phyloP scores from a whole-genome alignment of 306 rosid genomes.

The Erythrophleum fordii region DNA sequence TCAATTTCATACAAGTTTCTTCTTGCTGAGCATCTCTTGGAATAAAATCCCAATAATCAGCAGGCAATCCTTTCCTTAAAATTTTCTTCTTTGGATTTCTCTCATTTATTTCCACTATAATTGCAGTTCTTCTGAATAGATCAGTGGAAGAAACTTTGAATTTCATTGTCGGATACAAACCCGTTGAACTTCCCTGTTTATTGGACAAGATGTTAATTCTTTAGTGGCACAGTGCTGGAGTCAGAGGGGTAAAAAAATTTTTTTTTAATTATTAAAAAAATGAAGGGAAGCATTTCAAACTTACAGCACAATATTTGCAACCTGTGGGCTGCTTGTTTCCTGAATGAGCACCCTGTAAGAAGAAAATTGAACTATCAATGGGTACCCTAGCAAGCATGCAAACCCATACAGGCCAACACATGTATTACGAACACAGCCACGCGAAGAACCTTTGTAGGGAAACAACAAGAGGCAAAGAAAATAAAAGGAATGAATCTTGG shows the following conservation, averaged over 20 bases:
- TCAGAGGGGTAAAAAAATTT: conserved; percentile 10
- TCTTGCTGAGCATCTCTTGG: conserved; percentile 71
- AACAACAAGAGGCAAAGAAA: not conserved
- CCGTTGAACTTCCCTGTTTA: conserved; percentile 61
- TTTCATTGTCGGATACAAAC: conserved; percentile 70
- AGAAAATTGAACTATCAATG: conserved; percentile 39
- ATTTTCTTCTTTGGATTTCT: conserved; percentile 43
- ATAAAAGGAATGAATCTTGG: not conserved
- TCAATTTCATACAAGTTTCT: conserved; percentile 50
- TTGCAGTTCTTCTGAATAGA: conserved; percentile 65
- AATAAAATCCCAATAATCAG: conserved; percentile 85
- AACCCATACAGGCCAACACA: conserved; percentile 19
- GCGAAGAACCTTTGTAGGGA: not conserved
- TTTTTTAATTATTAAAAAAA: not conserved
- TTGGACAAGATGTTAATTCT: conserved; percentile 37
- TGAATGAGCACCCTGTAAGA: conserved; percentile 60
- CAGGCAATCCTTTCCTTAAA: conserved; percentile 52
- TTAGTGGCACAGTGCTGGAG: conserved; percentile 14
- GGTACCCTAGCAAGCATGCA: conserved; percentile 12
- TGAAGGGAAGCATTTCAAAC: conserved; percentile 43
- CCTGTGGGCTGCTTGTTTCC: conserved; percentile 45
- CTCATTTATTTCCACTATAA: conserved; percentile 70
- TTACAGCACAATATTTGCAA: conserved; percentile 87
- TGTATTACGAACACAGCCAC: conserved; percentile 19
- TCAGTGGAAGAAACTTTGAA: conserved; percentile 81